phyloP scores from a whole-genome alignment of 2,329 filamentous ascomycete species.

The Trichoderma pleuroti region DNA sequence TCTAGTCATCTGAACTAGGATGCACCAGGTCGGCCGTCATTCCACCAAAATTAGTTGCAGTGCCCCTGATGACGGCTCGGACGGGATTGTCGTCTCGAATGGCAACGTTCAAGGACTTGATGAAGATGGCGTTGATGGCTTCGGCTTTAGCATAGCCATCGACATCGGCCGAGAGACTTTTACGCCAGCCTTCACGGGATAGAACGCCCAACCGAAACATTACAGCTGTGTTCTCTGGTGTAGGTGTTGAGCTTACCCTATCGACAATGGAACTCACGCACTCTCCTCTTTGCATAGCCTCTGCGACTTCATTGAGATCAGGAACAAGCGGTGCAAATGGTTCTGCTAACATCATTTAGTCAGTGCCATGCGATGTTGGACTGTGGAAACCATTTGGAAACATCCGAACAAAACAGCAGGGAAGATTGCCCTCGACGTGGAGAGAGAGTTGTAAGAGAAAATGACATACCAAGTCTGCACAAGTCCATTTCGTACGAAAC shows the following conservation, averaged over 20 bases:
- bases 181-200: background rate
- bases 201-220: background rate
- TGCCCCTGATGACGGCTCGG: too few relatives aligned
- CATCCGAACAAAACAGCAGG: background rate
- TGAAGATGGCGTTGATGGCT: background rate
- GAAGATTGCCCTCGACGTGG: background rate
- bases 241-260: background rate
- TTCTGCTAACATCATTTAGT: background rate
- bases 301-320: background rate
- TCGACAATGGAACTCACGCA: background rate
- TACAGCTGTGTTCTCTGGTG: background rate
- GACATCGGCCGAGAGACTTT: background rate
- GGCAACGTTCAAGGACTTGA: background rate
- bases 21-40: background rate
- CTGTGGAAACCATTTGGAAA: background rate
- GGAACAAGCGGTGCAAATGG: background rate
- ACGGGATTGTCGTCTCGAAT: too few relatives aligned
- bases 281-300: background rate
- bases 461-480: background rate
- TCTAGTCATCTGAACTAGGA: background rate
- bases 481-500: background rate
- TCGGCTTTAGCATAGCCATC: background rate
- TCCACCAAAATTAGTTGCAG: too few relatives aligned
- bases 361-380: background rate
- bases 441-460: background rate